Percentiles rank a stretch among this genome's conserved stretches.
Evolutionary conservation across 768 basidiomycete species (phyloP).

Genomic region (Amanita inopinata): DNA sequence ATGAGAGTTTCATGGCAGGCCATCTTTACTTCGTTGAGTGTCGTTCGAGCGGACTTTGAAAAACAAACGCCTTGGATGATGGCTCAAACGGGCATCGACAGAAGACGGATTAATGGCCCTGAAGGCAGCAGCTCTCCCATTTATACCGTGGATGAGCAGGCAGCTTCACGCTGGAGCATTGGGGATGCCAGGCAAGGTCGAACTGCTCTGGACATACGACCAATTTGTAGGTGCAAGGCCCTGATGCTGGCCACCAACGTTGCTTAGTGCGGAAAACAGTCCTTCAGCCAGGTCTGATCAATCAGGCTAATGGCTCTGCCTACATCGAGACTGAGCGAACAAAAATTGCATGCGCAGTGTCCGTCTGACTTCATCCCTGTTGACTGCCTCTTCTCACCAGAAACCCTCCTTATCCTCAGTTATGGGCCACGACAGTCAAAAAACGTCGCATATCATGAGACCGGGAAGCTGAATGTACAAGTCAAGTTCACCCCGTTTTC

Average conservation of each 20-base stretch:
- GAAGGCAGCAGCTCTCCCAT: constrained; percentile 68
- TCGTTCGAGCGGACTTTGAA: constrained; percentile 25
- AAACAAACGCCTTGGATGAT: constrained; percentile 18
- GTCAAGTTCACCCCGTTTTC: constrained; percentile 97
- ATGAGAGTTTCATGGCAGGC: constrained; percentile 74
- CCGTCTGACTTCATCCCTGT: too few relatives aligned
- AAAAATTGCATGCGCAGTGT: constrained; percentile 97
- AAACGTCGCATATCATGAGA: constrained; percentile 73
- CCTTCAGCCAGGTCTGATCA: constrained; percentile 82
- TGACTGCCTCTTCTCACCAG: constrained; percentile 4
- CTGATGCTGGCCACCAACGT: constrained; percentile 6
- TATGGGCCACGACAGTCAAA: constrained; percentile 84
- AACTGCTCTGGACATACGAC: constrained; percentile 56
- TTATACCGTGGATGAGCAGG: constrained; percentile 34
- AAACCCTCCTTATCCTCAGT: constrained; percentile 25
- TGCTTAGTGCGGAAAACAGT: constrained; percentile 42
- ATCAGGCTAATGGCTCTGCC: constrained; percentile 91
- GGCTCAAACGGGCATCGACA: constrained; percentile 60
- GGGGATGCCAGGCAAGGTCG: constrained; percentile 42
- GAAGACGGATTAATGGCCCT: constrained; percentile 85
- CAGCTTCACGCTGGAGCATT: constrained; percentile 19
- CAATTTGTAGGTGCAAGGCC: constrained; percentile 62
- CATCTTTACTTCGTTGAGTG: constrained; percentile 16
- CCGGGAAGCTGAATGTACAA: constrained; percentile 85
- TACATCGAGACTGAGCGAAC: constrained; percentile 90